A percentile compares a stretch with the other conserved stretches of the same genome.
These are phyloP conservation scores for Harringtonia aguacate DNA, from an alignment of 2,329 filamentous ascomycete genomes.

Conservation along the genomic window DNA sequence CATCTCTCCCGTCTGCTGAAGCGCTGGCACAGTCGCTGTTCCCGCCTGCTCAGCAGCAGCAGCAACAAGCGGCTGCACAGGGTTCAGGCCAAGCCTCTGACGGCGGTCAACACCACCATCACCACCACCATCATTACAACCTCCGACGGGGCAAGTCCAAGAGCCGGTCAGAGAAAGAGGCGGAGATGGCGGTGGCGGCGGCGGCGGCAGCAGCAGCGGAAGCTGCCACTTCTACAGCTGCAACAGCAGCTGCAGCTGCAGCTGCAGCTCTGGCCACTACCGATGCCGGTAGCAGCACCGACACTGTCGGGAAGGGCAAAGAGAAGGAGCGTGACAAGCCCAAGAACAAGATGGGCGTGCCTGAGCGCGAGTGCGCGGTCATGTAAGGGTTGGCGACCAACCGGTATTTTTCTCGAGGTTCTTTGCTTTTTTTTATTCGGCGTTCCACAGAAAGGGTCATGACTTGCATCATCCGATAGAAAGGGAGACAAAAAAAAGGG, in stretches of 20 bases:
- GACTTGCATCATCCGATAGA: too few species aligned
- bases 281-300: not conserved
- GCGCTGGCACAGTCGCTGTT: too few species aligned
- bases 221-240: too few species aligned
- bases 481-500: too few species aligned
- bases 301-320: conserved; percentile 14
- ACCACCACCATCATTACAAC: conserved; percentile 12
- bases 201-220: too few species aligned
- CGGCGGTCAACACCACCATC: conserved; percentile 12
- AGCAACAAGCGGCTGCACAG: not conserved
- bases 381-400: conserved; percentile 14
- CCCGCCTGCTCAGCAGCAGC: not conserved
- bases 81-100: not conserved
- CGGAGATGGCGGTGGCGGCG: not conserved
- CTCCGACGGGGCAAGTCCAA: conserved; percentile 11
- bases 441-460: too few species aligned
- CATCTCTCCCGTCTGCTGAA: too few species aligned
- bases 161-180: conserved; percentile 3
- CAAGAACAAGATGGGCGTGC: conserved; percentile 13
- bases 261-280: too few species aligned
- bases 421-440: too few species aligned
- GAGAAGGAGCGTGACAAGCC: conserved; percentile 13
- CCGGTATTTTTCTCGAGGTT: not conserved
- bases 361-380: conserved; percentile 21
- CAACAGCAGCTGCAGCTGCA: too few species aligned